Evolutionary conservation across 257 asterid species (phyloP).

Genomic region (Ballota nigra): DNA sequence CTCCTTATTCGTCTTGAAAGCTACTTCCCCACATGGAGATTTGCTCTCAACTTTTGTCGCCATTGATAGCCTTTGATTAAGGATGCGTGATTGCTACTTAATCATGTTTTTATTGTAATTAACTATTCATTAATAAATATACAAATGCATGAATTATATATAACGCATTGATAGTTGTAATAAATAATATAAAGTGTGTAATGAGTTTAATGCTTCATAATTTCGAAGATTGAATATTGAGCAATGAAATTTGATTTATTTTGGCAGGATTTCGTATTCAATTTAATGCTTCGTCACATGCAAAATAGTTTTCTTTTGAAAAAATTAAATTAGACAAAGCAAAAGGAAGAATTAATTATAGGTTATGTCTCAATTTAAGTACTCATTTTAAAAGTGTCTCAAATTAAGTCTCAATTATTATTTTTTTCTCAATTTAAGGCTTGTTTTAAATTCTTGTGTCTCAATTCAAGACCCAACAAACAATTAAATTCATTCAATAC

Average conservation of each 20-base stretch:
- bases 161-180: background rate
- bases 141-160: background rate
- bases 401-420: no score
- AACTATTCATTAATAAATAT: background rate
- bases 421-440: no score
- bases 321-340: no score
- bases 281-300: no score
- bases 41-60: conserved; percentile 14
- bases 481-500: no score
- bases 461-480: no score
- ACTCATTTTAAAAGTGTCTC: no score
- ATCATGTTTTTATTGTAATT: background rate
- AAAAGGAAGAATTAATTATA: no score
- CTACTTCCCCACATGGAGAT: conserved; percentile 37
- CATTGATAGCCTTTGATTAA: conserved; percentile 37
- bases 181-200: background rate
- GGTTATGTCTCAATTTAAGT: no score
- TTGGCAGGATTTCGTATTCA: background rate
- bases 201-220: background rate
- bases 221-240: background rate
- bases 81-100: conserved; percentile 19
- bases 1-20: conserved; percentile 31
- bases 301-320: no score
- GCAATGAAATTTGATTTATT: background rate
- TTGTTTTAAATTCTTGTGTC: no score